Percentiles rank a stretch among this genome's conserved stretches.
These are phyloP conservation scores for Mycoemilia scoparia DNA, from an alignment of 192 early-diverging fungal genomes.

Conservation along the genomic window DNA sequence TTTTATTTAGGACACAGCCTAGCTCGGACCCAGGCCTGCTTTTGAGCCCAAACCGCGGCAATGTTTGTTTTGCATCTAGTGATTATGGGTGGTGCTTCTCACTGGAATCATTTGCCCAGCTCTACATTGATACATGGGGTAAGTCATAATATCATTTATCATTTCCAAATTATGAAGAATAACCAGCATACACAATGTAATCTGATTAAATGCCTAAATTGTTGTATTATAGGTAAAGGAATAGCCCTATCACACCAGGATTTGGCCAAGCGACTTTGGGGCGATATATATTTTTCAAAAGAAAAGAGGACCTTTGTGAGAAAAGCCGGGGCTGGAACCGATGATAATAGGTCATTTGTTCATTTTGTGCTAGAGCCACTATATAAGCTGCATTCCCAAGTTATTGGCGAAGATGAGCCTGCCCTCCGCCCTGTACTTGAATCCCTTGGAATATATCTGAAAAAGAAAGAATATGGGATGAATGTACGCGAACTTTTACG, in stretches of 20 bases:
- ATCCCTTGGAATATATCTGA: constrained; percentile 65
- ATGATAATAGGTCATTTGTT: constrained; percentile 66
- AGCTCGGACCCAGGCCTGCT: constrained; percentile 15
- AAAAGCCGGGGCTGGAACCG: constrained; percentile 34
- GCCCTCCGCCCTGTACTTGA: constrained; percentile 50
- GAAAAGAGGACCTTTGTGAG: constrained; percentile 66
- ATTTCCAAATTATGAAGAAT: no score
- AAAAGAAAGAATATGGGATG: constrained; percentile 51
- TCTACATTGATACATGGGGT: constrained; percentile 69
- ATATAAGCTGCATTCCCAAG: constrained; percentile 81
- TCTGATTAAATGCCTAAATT: not conserved
- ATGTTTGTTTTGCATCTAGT: constrained; percentile 85
- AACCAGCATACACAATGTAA: constrained; percentile 1
- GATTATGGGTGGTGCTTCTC: constrained; percentile 90
- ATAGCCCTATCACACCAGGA: constrained; percentile 38
- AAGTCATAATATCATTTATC: no score
- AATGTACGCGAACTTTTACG: constrained; percentile 75
- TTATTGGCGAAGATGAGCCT: constrained; percentile 28
- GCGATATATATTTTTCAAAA: constrained; percentile 79
- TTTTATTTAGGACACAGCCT: constrained; percentile 11
- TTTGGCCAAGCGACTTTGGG: constrained; percentile 89
- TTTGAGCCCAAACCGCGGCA: constrained; percentile 83
- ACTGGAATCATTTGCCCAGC: constrained; percentile 73
- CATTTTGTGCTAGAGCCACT: constrained; percentile 92
- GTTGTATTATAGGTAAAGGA: not conserved